phyloP scores from a whole-genome alignment of 2,329 filamentous ascomycete species.

The Talaromyces atroroseus region DNA sequence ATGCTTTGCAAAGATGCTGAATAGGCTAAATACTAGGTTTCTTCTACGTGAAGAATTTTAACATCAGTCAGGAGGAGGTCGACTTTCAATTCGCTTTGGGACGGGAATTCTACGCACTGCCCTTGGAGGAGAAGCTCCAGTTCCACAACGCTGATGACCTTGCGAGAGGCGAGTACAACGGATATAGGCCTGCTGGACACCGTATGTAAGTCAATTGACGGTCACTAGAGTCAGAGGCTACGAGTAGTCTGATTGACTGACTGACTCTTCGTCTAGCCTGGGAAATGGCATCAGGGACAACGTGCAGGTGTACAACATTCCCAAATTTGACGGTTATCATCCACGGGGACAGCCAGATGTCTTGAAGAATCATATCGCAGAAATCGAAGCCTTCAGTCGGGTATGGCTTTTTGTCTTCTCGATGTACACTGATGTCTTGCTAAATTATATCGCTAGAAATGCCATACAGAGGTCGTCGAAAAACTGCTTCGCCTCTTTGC shows the following conservation, averaged over 20 bases:
- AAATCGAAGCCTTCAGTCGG: conserved; percentile 52
- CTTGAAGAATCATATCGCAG: conserved; percentile 45
- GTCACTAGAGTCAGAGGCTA: no score
- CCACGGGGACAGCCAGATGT: conserved; percentile 44
- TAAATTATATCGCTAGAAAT: conserved; percentile 22
- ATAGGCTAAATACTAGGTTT: conserved; percentile 40
- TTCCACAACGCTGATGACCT: conserved; percentile 45
- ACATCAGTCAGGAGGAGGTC: conserved; percentile 55
- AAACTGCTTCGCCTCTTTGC: conserved; percentile 56
- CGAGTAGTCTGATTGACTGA: not conserved
- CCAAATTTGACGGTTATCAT: conserved; percentile 51
- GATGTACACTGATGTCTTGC: not conserved
- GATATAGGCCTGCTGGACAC: conserved; percentile 48
- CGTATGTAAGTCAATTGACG: conserved; percentile 21
- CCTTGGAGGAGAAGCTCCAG: conserved; percentile 55
- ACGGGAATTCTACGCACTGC: conserved; percentile 53
- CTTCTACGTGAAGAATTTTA: conserved; percentile 61
- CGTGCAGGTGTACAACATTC: conserved; percentile 56
- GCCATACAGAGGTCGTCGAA: conserved; percentile 28
- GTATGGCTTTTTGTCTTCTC: not conserved
- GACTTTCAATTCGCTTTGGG: conserved; percentile 58
- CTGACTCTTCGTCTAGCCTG: conserved; percentile 18
- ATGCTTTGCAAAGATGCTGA: conserved; percentile 15
- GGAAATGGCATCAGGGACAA: conserved; percentile 49
- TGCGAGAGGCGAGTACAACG: conserved; percentile 53